A percentile compares a stretch with the other conserved stretches of the same genome.
phyloP scores from a whole-genome alignment of 2,329 filamentous ascomycete species.

The Talaromyces amestolkiae region DNA sequence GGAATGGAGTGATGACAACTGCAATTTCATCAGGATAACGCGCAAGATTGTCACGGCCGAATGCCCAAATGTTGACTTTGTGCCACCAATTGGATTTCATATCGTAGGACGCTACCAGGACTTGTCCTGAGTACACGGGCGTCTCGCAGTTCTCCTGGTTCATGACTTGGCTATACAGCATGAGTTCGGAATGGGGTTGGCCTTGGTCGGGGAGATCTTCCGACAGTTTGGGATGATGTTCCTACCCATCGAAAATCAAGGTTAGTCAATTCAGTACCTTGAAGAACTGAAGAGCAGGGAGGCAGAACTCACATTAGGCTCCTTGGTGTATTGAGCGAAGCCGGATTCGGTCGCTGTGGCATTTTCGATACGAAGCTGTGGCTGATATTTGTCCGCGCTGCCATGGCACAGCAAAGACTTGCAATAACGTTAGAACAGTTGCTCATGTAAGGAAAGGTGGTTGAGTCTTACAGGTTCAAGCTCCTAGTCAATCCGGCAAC shows the following conservation, averaged over 20 bases:
- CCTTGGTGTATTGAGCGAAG: not conserved
- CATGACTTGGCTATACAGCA: not conserved
- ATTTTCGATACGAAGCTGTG: not conserved
- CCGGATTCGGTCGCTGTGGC: not conserved
- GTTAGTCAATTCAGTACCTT: not conserved
- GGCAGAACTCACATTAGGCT: not conserved
- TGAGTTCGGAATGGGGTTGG: not conserved
- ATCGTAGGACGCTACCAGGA: not conserved
- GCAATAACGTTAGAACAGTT: not conserved
- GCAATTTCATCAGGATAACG: conserved; percentile 4
- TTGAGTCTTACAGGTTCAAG: not conserved
- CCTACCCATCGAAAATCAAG: not conserved
- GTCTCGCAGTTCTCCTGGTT: not conserved
- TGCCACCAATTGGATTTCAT: not conserved
- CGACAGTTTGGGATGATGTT: not conserved
- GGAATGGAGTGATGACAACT: not conserved
- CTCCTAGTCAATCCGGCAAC: not conserved
- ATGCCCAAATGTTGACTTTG: not conserved
- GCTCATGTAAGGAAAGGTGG: not conserved
- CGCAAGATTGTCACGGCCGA: not conserved
- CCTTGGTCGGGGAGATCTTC: not conserved
- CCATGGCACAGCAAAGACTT: not conserved
- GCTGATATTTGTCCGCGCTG: not conserved
- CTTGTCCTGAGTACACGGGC: not conserved
- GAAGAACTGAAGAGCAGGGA: not conserved